A percentile compares a stretch with the other conserved stretches of the same genome.
phyloP scores from a whole-genome alignment of 768 basidiomycete genomes.

The Rhodotorula kratochvilovae region DNA sequence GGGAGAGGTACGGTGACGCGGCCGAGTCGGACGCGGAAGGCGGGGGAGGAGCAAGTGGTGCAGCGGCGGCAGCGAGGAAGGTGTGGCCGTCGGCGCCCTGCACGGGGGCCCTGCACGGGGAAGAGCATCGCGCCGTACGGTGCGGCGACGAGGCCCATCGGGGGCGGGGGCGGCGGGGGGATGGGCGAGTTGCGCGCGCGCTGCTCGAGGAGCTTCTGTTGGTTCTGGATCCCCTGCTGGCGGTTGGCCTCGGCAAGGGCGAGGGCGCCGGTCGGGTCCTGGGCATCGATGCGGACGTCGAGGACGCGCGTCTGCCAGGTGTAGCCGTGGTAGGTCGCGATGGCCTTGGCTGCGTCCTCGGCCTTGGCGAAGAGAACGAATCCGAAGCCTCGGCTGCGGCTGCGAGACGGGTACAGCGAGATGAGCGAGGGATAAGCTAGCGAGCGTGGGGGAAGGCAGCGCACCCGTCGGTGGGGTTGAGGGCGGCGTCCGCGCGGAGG shows the following conservation, averaged over 20 bases:
- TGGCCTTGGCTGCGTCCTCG: conserved; percentile 87
- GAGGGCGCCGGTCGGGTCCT: conserved; percentile 42
- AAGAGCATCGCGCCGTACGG: conserved; percentile 1
- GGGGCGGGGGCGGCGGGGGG: not conserved
- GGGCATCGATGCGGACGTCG: conserved; percentile 45
- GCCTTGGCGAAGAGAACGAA: conserved; percentile 91
- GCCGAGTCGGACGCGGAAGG: not conserved
- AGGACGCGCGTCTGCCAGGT: conserved; percentile 54
- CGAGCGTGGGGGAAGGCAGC: not conserved
- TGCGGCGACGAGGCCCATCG: not conserved
- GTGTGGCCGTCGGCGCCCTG: not conserved
- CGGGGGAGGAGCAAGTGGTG: not conserved
- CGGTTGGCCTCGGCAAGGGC: conserved; percentile 42
- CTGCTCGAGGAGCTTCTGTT: conserved; percentile 4
- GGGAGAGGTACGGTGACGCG: not conserved
- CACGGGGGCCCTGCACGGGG: too few species aligned
- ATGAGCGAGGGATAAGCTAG: too few species aligned
- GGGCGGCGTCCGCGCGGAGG: conserved; percentile 55
- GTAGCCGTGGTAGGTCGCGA: conserved; percentile 94
- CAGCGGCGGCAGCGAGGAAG: not conserved
- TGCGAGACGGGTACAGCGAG: conserved; percentile 61
- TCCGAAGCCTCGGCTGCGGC: conserved; percentile 85
- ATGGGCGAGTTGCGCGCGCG: not conserved
- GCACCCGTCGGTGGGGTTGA: conserved; percentile 43
- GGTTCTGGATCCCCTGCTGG: conserved; percentile 33